Base-by-base conservation (phyloP, 139 green algal species). In the Chlamydomonas sp. region DNA sequence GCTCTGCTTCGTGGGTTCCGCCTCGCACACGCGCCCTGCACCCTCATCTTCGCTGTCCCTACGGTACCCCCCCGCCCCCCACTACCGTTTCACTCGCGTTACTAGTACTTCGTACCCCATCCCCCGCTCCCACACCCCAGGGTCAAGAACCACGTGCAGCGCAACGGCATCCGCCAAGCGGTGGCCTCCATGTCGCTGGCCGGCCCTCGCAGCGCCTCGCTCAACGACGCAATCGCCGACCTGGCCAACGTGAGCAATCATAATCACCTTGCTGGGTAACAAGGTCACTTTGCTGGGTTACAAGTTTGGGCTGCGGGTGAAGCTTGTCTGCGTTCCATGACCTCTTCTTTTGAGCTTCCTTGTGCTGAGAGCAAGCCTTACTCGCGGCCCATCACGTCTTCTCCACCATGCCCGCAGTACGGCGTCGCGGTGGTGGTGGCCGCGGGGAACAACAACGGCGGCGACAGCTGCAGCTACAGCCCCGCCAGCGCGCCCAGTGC, bases 171-270 rank as follows among this genome's bases (percentile, higher is more conserved):
- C 67, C 17, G 60, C 0, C 91, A 90, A 17, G 95, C 94, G 14
- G 90, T 96, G 66, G 90, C 95, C 6, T 86, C 76, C 64, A 94
- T 97, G 92, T 95, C 91, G 49, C 84, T 97, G 63, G 92, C 89
- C 9, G 94, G 93, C 14, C 86, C 90, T 0, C 79, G 79, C 12
- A 89, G 91, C 8, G 62, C 75, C 0, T 83, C 91, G 0, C 72
- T 97, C 57, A 95, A 97, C 72, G 89, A 94, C 57, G 95, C 94
- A 0, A 88, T 92, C 6, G 85, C 91, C 12, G 71, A 85, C 63
- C 85, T 96, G 20, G 73, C 67, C 12, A 80, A 84, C 79, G 85
- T 92, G 69, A 88, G 89, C 5, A 20, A 17, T 20, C 15, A 9
- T 20, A 5, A 16, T 12, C 14, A 7, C 20, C 7, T n/a, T 89